Evolutionary conservation across 1,284 basidiomycete species (phyloP).

Genomic region (Pseudomicrostroma phylloplanum): DNA sequence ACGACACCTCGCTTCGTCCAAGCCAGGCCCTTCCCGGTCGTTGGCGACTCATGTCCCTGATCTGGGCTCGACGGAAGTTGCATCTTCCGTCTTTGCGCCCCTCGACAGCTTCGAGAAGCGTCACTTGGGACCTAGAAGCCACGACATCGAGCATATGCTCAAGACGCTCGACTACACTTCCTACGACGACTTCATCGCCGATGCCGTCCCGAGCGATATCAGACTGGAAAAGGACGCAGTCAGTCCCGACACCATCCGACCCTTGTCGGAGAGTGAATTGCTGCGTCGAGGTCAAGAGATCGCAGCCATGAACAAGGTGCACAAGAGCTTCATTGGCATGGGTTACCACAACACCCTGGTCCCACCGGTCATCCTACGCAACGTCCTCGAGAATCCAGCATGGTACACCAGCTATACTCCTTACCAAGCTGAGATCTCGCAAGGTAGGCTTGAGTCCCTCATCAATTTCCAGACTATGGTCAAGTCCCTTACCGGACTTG

Average conservation of each 20-base stretch:
- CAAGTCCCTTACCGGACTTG: slow-evolving; percentile 86
- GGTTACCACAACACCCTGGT: slow-evolving; percentile 67
- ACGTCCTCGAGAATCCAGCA: slow-evolving; percentile 79
- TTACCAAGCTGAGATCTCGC: slow-evolving; percentile 79
- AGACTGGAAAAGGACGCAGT: slow-evolving; percentile 60
- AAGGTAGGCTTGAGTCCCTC: slow-evolving; percentile 87
- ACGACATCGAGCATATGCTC: slow-evolving; percentile 38
- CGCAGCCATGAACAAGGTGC: slow-evolving; percentile 69
- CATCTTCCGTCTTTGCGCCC: slow-evolving; percentile 31
- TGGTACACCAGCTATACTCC: slow-evolving; percentile 99
- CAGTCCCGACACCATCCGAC: slow-evolving; percentile 53
- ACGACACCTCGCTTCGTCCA: too few relatives aligned
- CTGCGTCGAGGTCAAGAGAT: slow-evolving; percentile 68
- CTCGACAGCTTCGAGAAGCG: slow-evolving; percentile 43
- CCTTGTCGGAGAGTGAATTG: slow-evolving; percentile 81
- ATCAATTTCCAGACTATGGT: slow-evolving; percentile 97
- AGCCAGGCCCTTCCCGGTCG: too few relatives aligned
- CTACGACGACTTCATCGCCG: slow-evolving; percentile 40
- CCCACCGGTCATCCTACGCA: slow-evolving; percentile 46
- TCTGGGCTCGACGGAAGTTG: neutral
- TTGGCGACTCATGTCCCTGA: neutral
- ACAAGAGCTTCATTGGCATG: slow-evolving; percentile 94
- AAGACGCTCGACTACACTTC: slow-evolving; percentile 38
- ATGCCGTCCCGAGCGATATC: slow-evolving; percentile 41
- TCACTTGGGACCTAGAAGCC: slow-evolving; percentile 43